A percentile compares a stretch with the other conserved stretches of the same genome.
Evolutionary conservation across 768 basidiomycete species (phyloP).

Genomic region (Gymnopilus junonius): DNA sequence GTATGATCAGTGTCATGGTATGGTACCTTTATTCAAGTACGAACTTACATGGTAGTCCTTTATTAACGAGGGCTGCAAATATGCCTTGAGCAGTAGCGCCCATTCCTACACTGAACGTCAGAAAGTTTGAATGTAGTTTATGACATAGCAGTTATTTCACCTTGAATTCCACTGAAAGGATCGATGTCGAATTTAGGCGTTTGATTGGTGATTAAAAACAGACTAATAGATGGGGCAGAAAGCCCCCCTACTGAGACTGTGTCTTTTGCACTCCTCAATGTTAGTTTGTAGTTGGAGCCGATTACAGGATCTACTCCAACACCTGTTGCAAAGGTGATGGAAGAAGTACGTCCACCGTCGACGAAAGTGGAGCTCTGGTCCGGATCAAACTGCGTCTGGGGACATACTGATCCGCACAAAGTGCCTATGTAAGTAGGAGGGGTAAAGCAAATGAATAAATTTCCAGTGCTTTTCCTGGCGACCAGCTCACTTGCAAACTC

Average conservation of each 20-base stretch:
- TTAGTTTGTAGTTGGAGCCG: constrained; percentile 49
- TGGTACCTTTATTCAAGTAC: background rate
- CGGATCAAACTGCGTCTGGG: constrained; percentile 50
- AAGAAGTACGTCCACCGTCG: constrained; percentile 42
- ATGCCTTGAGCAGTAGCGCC: constrained; percentile 53
- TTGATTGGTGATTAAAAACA: constrained; percentile 59
- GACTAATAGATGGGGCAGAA: constrained; percentile 35
- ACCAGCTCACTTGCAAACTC: constrained; percentile 50
- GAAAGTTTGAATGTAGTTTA: background rate
- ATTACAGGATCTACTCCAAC: constrained; percentile 59
- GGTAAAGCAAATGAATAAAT: background rate
- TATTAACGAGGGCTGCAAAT: constrained; percentile 48
- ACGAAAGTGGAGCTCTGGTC: constrained; percentile 56
- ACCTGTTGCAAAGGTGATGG: constrained; percentile 58
- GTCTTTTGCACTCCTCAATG: constrained; percentile 48
- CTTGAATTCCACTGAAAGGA: constrained; percentile 62
- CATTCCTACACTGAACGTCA: constrained; percentile 42
- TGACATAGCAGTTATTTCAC: constrained; percentile 25
- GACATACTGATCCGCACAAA: constrained; percentile 47
- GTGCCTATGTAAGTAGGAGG: constrained; percentile 45
- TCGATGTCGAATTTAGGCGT: constrained; percentile 55
- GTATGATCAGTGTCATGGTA: background rate
- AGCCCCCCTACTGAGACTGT: constrained; percentile 55
- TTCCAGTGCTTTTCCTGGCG: background rate
- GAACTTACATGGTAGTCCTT: constrained; percentile 53